Base-by-base conservation (phyloP, 495 filamentous ascomycete genomes). In the Collariella sp. region DNA sequence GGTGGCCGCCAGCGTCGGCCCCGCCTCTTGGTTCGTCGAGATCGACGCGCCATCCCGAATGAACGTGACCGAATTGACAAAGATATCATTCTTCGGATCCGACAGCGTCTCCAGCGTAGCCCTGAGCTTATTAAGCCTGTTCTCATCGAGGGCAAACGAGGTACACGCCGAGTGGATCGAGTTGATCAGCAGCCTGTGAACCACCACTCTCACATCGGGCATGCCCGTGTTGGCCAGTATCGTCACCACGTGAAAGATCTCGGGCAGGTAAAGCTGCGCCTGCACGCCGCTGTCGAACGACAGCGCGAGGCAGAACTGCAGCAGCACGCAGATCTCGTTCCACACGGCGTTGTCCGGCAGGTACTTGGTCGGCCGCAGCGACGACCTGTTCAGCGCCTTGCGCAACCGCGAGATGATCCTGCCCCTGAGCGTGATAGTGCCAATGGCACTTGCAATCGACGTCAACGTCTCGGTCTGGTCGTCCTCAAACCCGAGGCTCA, bases 231-330 rank as follows among this genome's bases (percentile, higher is more conserved):
- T 83, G 24, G 80, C 78, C 12, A 83, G 72, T 78, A 85, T 83
- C 1, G 81, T 83, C 52, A 83, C 79, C 45, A 83, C 68, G 67
- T 85, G 82, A 64, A 84, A 84, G 46, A 84, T 72, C 62, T 85
- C 82, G 5, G 82, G 80, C 12, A 85, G 68, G 50, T 79, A 84
- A 34, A 83, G 68, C 63, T 84, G 80, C 12, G 81, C 75, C 57
- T 84, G 82, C 20, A 80, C 76, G 19, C 78, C 73, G 58, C 77
- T 80, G 65, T 83, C 80, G 54, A 85, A 85, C 26, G 82, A 84
- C 40, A 82, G 71, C 13, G 79, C 79, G 20, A 83, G 71, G 50
- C 77, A 83, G 50, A 84, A 80, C 36, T 81, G 78, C 43, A 85
- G 69, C 12, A 85, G 65, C 36, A 84, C 75, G 60, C 79, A 81